Conservation (phyloP, 1,284 basidiomycete genomes). For the Amylostereum areolatum region DNA sequence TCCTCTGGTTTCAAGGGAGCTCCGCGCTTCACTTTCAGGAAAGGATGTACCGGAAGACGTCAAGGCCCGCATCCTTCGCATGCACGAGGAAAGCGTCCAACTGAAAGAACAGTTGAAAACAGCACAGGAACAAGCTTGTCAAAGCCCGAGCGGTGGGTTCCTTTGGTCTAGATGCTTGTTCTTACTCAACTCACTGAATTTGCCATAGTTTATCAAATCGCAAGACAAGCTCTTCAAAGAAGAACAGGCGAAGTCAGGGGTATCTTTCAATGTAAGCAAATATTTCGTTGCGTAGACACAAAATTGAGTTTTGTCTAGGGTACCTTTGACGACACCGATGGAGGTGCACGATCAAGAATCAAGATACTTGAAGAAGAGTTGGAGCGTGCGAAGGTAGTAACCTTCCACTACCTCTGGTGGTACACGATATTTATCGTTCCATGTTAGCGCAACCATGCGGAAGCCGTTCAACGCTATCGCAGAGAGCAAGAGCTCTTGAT, state of each 20-base stretch:
- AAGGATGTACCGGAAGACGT: constrained; percentile 78
- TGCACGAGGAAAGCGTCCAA: constrained; percentile 74
- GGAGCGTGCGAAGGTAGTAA: constrained; percentile 50
- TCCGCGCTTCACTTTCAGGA: constrained; percentile 67
- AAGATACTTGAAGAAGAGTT: constrained; percentile 69
- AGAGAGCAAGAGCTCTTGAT: constrained; percentile 80
- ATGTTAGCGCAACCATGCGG: constrained; percentile 44
- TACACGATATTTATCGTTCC: constrained; percentile 3
- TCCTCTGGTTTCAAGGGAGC: constrained; percentile 42
- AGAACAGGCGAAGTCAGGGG: constrained; percentile 51
- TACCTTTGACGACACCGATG: constrained; percentile 67
- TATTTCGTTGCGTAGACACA: background rate
- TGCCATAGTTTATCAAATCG: constrained; percentile 76
- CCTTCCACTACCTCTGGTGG: constrained; percentile 2
- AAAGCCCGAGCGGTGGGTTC: constrained; percentile 71
- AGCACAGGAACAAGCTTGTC: constrained; percentile 71
- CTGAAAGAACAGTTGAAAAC: constrained; percentile 71
- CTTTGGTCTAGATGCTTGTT: background rate
- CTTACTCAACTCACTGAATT: constrained; percentile 1
- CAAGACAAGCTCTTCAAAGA: constrained; percentile 88
- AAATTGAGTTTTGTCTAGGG: constrained; percentile 30
- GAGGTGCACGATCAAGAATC: constrained; percentile 64
- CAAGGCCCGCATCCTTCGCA: constrained; percentile 65
- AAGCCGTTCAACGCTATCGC: constrained; percentile 57
- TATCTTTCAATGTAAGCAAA: constrained; percentile 5